Evolutionary conservation across 78 protist species (phyloP).

Genomic region (Mastigamoeba balamuthi): DNA sequence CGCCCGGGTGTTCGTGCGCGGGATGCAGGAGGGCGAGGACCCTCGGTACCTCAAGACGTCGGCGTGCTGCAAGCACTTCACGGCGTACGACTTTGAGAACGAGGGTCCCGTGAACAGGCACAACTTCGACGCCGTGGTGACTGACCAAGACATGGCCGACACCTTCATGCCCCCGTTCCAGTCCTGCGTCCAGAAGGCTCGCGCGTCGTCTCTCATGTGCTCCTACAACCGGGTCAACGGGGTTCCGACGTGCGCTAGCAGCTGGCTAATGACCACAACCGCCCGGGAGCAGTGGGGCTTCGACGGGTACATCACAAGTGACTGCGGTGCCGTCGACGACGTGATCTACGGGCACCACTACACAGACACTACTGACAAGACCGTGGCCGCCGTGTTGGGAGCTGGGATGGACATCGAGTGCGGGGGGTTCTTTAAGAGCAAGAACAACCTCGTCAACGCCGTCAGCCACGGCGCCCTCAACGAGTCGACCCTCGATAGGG

Average conservation of each 20-base stretch:
- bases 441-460: neutral
- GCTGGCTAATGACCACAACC: neutral
- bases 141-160: neutral
- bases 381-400: neutral
- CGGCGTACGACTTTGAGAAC: constrained; percentile 8
- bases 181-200: neutral
- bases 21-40: constrained; percentile 17
- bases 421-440: neutral
- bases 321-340: constrained; percentile 15
- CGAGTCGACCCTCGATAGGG: neutral
- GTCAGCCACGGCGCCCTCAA: neutral
- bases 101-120: neutral
- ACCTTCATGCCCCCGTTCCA: constrained; percentile 19
- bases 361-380: neutral
- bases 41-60: neutral
- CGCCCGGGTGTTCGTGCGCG: neutral
- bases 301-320: constrained; percentile 31
- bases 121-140: constrained; percentile 17
- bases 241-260: constrained; percentile 25
- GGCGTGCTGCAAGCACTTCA: constrained; percentile 4
- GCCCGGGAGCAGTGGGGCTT: constrained; percentile 19
- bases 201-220: constrained; percentile 32
- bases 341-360: neutral
- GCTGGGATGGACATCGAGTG: constrained; percentile 25
- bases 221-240: constrained; percentile 40